Conservation (phyloP, 2,329 filamentous ascomycete genomes). For the Xylariaceae sp. region DNA sequence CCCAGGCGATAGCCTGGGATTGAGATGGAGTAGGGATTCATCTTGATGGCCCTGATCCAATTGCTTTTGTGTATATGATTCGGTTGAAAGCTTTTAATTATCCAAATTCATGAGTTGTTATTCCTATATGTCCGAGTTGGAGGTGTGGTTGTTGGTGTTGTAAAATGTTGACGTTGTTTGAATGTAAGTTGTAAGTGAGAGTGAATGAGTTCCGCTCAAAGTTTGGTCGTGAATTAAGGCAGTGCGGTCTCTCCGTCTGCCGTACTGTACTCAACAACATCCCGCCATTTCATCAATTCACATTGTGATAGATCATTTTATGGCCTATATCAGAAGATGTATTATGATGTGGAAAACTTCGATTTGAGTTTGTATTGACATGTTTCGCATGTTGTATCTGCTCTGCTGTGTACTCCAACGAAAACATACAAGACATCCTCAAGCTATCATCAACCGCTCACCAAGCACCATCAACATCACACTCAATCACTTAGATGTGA, state of each 20-base stretch:
- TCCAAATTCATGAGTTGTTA: neutral
- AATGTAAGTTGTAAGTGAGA: neutral
- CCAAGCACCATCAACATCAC: no score
- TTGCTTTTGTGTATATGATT: neutral
- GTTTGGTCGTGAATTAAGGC: neutral
- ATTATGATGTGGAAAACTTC: neutral
- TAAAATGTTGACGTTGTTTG: neutral
- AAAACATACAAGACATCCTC: no score
- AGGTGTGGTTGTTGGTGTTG: neutral
- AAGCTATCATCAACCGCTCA: no score
- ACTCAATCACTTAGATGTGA: no score
- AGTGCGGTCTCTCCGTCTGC: conserved; percentile 1
- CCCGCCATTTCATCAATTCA: neutral
- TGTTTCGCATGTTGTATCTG: neutral
- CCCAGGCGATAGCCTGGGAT: conserved; percentile 28
- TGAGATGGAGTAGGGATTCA: conserved; percentile 30
- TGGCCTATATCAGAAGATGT: no score
- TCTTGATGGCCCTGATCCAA: neutral
- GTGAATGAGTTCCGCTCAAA: neutral
- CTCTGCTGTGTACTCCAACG: no score
- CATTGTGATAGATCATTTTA: no score
- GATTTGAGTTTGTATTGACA: no score
- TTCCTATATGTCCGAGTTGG: neutral
- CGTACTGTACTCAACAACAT: conserved; percentile 9
- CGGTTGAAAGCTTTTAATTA: neutral